Evolutionary conservation across 331 rosid species (phyloP), one percentile per base, ranked within the genome.

Genomic region (Prunus yedoensis): DNA sequence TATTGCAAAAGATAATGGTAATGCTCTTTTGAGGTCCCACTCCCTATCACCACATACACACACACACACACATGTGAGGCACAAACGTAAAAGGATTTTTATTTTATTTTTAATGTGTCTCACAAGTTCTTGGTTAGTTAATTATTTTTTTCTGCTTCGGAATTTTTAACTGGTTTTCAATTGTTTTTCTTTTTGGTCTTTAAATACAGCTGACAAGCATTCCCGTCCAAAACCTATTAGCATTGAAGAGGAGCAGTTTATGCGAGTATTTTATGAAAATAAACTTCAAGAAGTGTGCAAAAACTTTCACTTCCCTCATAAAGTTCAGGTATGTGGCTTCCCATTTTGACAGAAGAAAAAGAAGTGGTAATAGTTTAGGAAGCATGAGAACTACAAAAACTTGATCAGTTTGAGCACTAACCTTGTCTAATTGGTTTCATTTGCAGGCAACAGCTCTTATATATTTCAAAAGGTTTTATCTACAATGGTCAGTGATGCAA

Each of bases 401-500:
- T 61, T 41, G 1, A n/a, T 70, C 49, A 41, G 63, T 14, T 68
- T 59, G 61, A 21, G 1, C 57, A 65, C 49, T 21, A 70, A 45
- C 58, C 46, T 77, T 79, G 52, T 82, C 70, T 70, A 65, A 32
- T 79, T 64, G 74, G 77, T 85, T 85, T 61, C 62, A 78, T 84
- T 74, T 77, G 77, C 91, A 95, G 98, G 98, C 96, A 79, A 82
- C 96, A 0, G 99, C 97, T 66, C 98, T 95, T 68, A 85, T 95
- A 66, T 95, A 90, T 85, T 95, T 95, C 84, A 90, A 92, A 85
- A 92, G 98, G 70, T 95, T 95, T 88, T 95, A 87, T 85, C 85
- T 95, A 68, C 97, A 88, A 35, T 92, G 98, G 98, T 95, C 98
- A 0, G 91, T 95, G 76, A 92, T 92, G 99, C 97, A 92, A 79